A percentile compares a stretch with the other conserved stretches of the same genome.
phyloP scores from a whole-genome alignment of 169 alveolate species.

The Eimeria necatrix region DNA sequence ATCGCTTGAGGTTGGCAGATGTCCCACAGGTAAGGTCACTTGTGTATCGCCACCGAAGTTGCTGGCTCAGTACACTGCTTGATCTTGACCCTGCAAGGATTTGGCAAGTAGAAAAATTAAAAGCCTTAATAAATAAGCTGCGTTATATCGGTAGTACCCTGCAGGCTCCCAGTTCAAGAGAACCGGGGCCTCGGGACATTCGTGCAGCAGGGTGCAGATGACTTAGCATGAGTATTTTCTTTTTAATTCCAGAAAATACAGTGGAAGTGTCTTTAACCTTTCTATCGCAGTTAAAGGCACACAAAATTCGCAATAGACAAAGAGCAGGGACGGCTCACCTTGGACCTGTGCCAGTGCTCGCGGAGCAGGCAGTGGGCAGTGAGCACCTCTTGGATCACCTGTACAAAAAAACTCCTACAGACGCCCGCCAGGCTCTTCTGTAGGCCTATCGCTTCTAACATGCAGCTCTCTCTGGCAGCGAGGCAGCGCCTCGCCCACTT shows the following conservation, averaged over 20 bases:
- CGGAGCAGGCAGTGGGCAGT: conserved; percentile 51
- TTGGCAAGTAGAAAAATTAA: too few species aligned
- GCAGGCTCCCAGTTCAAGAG: neutral
- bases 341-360: conserved; percentile 64
- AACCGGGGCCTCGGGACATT: neutral
- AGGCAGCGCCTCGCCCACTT: conserved; percentile 77
- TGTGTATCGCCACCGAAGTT: too few species aligned
- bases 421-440: neutral
- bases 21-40: too few species aligned
- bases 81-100: too few species aligned
- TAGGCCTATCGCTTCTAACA: neutral
- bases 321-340: neutral
- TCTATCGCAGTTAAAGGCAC: conserved; percentile 37
- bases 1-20: too few species aligned
- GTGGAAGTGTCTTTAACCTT: neutral
- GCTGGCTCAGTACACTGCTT: too few species aligned
- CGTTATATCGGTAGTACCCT: too few species aligned
- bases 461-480: conserved; percentile 72
- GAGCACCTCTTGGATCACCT: conserved; percentile 31
- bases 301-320: neutral
- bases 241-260: neutral
- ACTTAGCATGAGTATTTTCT: neutral
- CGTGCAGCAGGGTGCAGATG: conserved; percentile 74
- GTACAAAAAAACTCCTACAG: neutral
- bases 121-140: too few species aligned